Percentiles rank a stretch among this genome's conserved stretches.
Evolutionary conservation across 805 yeast genomes (phyloP).

Genomic region (Kodamaea restingae): DNA sequence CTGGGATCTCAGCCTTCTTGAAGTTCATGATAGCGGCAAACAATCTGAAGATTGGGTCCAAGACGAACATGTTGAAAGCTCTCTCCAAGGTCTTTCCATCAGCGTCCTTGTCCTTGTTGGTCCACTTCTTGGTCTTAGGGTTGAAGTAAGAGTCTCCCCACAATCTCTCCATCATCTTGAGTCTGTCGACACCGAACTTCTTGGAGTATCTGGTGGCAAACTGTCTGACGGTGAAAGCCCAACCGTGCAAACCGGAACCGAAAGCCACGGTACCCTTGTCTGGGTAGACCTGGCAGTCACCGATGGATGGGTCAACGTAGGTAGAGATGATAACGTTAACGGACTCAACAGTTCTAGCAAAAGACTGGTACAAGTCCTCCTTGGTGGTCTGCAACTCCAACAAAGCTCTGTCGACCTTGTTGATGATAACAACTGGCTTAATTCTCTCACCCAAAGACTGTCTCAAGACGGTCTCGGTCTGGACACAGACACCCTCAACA

Average conservation of each 20-base stretch:
- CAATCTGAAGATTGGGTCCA: conserved; percentile 98
- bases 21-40: conserved; percentile 97
- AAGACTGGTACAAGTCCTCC: conserved; percentile 98
- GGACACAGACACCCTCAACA: conserved; percentile 99
- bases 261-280: conserved; percentile 98
- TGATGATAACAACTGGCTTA: conserved; percentile 96
- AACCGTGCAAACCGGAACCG: conserved; percentile 99
- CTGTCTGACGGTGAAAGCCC: conserved; percentile 99
- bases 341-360: conserved; percentile 98
- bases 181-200: conserved; percentile 98
- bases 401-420: conserved; percentile 99
- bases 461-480: conserved; percentile 98
- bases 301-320: conserved; percentile 82
- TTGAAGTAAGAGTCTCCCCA: conserved; percentile 99
- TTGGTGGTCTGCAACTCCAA: conserved; percentile 97
- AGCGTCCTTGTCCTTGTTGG: conserved; percentile 93
- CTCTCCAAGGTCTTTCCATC: conserved; percentile 94
- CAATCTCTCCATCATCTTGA: conserved; percentile 97
- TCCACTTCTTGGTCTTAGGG: conserved; percentile 99
- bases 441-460: conserved; percentile 99
- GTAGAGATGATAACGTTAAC: conserved; percentile 97
- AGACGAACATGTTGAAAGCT: conserved; percentile 98
- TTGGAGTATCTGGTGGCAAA: conserved; percentile 96
- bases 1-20: conserved; percentile 95
- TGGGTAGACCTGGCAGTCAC: conserved; percentile 99